Conservation (phyloP, 2,329 filamentous ascomycete species). For the Chalara sp. region DNA sequence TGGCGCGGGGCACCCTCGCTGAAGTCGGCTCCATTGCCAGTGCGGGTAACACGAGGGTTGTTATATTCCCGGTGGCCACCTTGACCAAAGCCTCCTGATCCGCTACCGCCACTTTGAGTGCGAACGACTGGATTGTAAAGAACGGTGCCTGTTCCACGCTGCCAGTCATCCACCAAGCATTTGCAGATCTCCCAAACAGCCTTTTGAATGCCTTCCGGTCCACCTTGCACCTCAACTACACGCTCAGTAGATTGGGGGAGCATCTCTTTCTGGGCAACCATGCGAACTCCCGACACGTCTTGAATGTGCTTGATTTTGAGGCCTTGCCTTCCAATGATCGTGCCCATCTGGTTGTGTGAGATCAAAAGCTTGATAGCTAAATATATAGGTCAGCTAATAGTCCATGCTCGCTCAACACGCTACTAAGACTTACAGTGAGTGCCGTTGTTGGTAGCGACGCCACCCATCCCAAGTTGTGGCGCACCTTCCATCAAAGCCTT, state of each 20-base stretch:
- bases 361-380: slow-evolving; percentile 94
- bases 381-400: slow-evolving; percentile 2
- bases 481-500: slow-evolving; percentile 88
- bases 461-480: slow-evolving; percentile 93
- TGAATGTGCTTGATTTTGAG: slow-evolving; percentile 99
- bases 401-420: not conserved
- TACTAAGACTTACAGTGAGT: slow-evolving; percentile 73
- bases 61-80: slow-evolving; percentile 48
- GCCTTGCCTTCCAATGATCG: slow-evolving; percentile 93
- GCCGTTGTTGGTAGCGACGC: slow-evolving; percentile 76
- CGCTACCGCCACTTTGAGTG: slow-evolving; percentile 54
- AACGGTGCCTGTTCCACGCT: slow-evolving; percentile 92
- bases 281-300: slow-evolving; percentile 90
- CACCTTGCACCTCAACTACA: slow-evolving; percentile 94
- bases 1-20: slow-evolving; percentile 68
- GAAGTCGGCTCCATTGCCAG: slow-evolving; percentile 95
- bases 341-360: slow-evolving; percentile 99
- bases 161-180: slow-evolving; percentile 95
- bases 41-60: slow-evolving; percentile 76
- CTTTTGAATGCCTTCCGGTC: slow-evolving; percentile 89
- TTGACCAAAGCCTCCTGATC: slow-evolving; percentile 39
- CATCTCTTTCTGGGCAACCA: slow-evolving; percentile 99
- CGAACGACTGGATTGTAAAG: slow-evolving; percentile 95
- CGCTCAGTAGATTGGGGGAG: slow-evolving; percentile 96
- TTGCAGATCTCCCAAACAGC: slow-evolving; percentile 99